Evolutionary conservation across 2,329 filamentous ascomycete genomes (phyloP).

Genomic region (Emergomyces africanus): DNA sequence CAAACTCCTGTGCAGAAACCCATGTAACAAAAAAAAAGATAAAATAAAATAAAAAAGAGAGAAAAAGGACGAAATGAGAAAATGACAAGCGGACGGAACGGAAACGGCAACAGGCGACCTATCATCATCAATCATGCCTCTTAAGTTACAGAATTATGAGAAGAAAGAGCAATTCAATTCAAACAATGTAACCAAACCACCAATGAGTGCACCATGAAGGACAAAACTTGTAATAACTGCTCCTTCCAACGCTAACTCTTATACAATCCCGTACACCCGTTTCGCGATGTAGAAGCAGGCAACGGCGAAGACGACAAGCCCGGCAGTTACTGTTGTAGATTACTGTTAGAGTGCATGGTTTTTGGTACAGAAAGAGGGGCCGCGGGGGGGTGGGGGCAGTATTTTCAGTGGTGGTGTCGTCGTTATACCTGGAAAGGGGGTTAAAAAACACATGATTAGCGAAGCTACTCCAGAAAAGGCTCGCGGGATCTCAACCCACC

Average conservation of each 20-base stretch:
- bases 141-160: neutral
- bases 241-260: conserved; percentile 5
- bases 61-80: too few relatives aligned
- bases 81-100: neutral
- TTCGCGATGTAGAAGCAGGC: conserved; percentile 73
- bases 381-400: neutral
- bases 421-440: conserved; percentile 13
- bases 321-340: conserved; percentile 47
- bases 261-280: conserved; percentile 70
- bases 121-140: neutral
- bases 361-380: neutral
- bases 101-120: too few relatives aligned
- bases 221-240: neutral
- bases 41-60: too few relatives aligned
- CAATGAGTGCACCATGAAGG: neutral
- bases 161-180: neutral
- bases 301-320: conserved; percentile 65
- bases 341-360: neutral
- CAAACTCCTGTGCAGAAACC: neutral
- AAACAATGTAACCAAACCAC: neutral
- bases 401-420: neutral
- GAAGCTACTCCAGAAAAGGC: neutral
- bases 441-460: conserved; percentile 3
- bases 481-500: conserved; percentile 26
- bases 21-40: neutral